Percentiles rank a stretch among this genome's conserved stretches.
Conservation (phyloP, 495 filamentous ascomycete species). For the Gamarada debralockiae region DNA sequence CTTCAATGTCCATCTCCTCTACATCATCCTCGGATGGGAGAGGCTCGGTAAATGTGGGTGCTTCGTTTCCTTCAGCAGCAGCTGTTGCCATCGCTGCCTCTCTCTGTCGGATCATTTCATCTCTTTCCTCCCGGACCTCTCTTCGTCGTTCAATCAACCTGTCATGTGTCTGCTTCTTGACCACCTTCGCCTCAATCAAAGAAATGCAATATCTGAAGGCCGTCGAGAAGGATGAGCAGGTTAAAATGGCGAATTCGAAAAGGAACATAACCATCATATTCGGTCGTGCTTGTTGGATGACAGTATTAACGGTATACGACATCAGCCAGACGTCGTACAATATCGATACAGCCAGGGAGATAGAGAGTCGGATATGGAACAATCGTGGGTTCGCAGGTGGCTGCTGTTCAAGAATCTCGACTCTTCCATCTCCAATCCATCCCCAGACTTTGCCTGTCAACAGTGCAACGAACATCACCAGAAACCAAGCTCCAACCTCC, state of each 20-base stretch:
- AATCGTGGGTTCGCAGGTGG: constrained; percentile 83
- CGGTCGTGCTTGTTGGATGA: constrained; percentile 79
- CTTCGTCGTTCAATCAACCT: constrained; percentile 57
- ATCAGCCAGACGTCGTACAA: constrained; percentile 74
- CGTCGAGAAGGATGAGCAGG: constrained; percentile 76
- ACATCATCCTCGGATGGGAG: constrained; percentile 71
- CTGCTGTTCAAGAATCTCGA: constrained; percentile 93
- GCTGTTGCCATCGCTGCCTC: constrained; percentile 39
- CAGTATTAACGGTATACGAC: constrained; percentile 72
- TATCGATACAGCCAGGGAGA: constrained; percentile 74
- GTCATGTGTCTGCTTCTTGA: constrained; percentile 62
- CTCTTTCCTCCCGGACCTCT: constrained; percentile 53
- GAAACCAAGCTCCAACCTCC: constrained; percentile 87
- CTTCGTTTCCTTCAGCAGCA: constrained; percentile 31
- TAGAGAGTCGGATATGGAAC: constrained; percentile 80
- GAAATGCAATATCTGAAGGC: constrained; percentile 72
- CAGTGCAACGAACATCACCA: constrained; percentile 93
- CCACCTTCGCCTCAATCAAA: constrained; percentile 72
- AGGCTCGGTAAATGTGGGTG: constrained; percentile 18
- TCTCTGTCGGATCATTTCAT: constrained; percentile 60
- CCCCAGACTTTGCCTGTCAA: constrained; percentile 94
- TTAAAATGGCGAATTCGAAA: constrained; percentile 90
- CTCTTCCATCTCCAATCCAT: constrained; percentile 93
- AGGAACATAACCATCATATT: constrained; percentile 99
- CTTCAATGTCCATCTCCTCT: constrained; percentile 90